Conservation (phyloP, 2,329 filamentous ascomycete genomes). For the Botrytis pseudocinerea region DNA sequence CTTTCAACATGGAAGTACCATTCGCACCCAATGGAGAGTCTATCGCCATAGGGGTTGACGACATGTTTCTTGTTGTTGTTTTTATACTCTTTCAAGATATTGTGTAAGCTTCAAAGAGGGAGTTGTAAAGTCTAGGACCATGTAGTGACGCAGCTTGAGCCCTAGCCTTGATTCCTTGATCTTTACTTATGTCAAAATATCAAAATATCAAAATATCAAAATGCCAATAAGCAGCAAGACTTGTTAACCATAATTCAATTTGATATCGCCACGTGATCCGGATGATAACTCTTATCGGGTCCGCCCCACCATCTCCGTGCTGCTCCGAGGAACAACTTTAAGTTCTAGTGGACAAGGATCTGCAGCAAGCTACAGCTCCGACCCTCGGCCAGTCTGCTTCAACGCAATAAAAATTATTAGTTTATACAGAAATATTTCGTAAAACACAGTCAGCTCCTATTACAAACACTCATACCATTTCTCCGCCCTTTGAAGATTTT, state of each 20-base stretch:
- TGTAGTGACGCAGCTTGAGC: neutral
- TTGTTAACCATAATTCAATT: neutral
- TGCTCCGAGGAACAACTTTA: neutral
- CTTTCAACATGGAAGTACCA: constrained; percentile 27
- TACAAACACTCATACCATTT: neutral
- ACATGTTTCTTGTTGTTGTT: constrained; percentile 29
- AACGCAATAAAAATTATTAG: constrained; percentile 20
- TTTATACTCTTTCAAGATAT: neutral
- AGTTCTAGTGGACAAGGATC: neutral
- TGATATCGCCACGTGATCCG: constrained; percentile 19
- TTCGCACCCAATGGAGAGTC: constrained; percentile 39
- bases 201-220: neutral
- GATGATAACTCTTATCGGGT: constrained; percentile 5
- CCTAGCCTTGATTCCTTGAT: neutral
- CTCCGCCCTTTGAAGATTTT: neutral
- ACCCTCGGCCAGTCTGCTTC: constrained; percentile 7
- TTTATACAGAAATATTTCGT: neutral
- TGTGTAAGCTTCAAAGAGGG: neutral
- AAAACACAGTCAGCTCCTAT: constrained; percentile 9
- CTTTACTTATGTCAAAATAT: neutral
- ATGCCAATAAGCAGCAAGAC: neutral
- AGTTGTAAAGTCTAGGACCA: too few species aligned
- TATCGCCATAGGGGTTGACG: constrained; percentile 40
- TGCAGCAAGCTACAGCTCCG: constrained; percentile 17
- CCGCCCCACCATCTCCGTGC: constrained; percentile 16